Base-by-base conservation (phyloP, 2,329 filamentous ascomycete species). In the Pyrenophora teres region DNA sequence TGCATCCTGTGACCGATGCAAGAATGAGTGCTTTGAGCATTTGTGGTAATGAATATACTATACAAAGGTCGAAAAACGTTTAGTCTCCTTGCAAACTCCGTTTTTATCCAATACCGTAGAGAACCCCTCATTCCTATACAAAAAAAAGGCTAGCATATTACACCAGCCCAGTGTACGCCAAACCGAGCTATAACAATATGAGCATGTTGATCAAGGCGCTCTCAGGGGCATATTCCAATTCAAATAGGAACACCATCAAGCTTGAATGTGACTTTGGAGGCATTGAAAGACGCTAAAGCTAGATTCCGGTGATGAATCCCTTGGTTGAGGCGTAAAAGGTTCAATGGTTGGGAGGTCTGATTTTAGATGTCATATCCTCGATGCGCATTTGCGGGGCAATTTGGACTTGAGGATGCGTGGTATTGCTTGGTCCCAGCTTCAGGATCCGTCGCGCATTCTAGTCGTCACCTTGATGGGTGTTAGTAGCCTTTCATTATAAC, bases 401-500 rank as follows among this genome's bases (percentile, higher is more conserved):
- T 15, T 48, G 10, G 23, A 21, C 18, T 15, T n/a, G 38, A n/a
- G 10, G 42, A 10, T 15, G 9, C 36, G 38, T 12, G 6, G 23
- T 10, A 15, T 21, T 12, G 32, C 13, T 23, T n/a, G 9, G 10
- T 4, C 18, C 27, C 5, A 30, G 16, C 9, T 10, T 31, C 23
- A 27, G 40, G n/a, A 10, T 40, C 8, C 27, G 23, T 12, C 32
- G 44, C 44, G 23, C 35, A 15, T 53, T 50, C 46, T 53, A 53
- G 30, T 45, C 46, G 45, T 31, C 47, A 30, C 4, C 10, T 52
- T 39, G 16, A 16, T 21, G 10, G 25, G 18, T 9, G 33, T 50
- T 44, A 60, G 37, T 47, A 37, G 27, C 31, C 46, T 23, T 46
- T 51, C 50, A 50, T 52, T 5, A 18, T n/a, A 15, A 32, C 15